Evolutionary conservation across 106 monocot genomes (phyloP), one percentile per base, ranked within the genome.

Genomic region (Narthecium ossifragum): DNA sequence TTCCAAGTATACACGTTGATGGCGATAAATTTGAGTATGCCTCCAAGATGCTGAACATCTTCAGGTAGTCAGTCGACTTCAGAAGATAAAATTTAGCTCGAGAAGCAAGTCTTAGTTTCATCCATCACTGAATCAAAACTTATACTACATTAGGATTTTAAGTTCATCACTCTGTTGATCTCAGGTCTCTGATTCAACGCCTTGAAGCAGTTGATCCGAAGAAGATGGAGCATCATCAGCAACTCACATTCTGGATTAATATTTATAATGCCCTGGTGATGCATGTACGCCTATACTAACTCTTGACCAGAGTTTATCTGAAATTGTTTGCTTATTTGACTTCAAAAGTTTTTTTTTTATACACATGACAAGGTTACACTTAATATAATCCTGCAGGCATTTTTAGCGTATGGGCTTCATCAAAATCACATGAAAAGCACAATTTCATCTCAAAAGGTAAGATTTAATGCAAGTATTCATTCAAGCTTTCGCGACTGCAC

Each of bases 221-320:
- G 38, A 81, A 77, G 45, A 62, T 93, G 85, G 31, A 18, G 15
- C 69, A 71, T 51, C 69, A 76, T 9, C 84, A 88, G 50, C 81
- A 88, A 63, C 75, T 93, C 24, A 77, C 81, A 27, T 93, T 93
- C 55, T 93, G 93, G 93, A 82, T 93, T 33, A 93, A 93, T 60
- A 74, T 93, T 43, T 88, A 93, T 55, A 93, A 93, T 70, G 85
- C 93, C 20, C 67, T 93, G 60, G 81, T 88, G 37, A 93, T 88
- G 93, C 93, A 93, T 72, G 93, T 93, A 88, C 17, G 93, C n/a
- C n/a, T n/a, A n/a, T n/a, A n/a, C n/a, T n/a, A n/a, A n/a, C n/a
- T n/a, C n/a, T n/a, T n/a, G n/a, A n/a, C n/a, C n/a, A n/a, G n/a
- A n/a, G n/a, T n/a, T n/a, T n/a, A n/a, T n/a, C n/a, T n/a, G n/a